Conservation (phyloP, 2,329 filamentous ascomycete genomes). For the Pestalotiopsis sp. region DNA sequence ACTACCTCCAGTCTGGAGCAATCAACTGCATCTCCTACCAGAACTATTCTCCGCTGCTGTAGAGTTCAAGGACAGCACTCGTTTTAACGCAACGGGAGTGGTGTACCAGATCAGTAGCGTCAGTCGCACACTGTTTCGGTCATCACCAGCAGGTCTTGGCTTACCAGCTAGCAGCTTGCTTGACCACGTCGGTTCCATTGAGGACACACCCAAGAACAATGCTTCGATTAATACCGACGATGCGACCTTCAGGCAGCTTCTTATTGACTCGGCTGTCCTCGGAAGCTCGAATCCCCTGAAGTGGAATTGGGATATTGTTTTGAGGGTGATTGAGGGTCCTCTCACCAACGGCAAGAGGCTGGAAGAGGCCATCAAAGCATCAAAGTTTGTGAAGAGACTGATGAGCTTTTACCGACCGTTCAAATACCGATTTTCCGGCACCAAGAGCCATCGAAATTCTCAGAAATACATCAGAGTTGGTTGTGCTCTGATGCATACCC, state of each 20-base stretch:
- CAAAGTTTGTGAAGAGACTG: conserved; percentile 93
- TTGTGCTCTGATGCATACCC: conserved; percentile 81
- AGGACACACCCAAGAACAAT: conserved; percentile 56
- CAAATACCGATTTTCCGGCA: conserved; percentile 90
- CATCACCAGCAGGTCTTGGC: conserved; percentile 52
- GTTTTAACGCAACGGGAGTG: conserved; percentile 82
- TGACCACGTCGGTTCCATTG: conserved; percentile 49
- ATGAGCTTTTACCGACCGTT: conserved; percentile 96
- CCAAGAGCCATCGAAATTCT: conserved; percentile 86
- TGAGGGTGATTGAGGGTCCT: conserved; percentile 89
- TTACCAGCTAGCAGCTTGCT: conserved; percentile 45
- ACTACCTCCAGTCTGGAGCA: conserved; percentile 79
- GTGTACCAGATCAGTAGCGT: conserved; percentile 99
- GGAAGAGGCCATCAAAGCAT: conserved; percentile 90
- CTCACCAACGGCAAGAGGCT: conserved; percentile 86
- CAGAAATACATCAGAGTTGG: conserved; percentile 92
- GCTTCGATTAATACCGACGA: conserved; percentile 56
- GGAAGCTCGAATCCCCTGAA: conserved; percentile 89
- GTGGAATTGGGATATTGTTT: conserved; percentile 96
- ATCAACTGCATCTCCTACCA: conserved; percentile 82
- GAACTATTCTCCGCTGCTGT: conserved; percentile 79
- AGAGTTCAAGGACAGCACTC: conserved; percentile 67
- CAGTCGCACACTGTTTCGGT: conserved; percentile 86
- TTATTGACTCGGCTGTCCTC: conserved; percentile 80
- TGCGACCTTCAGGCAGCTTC: conserved; percentile 61